phyloP scores from a whole-genome alignment of 2,329 filamentous ascomycete species.

The Sarocladiaceae sp. region DNA sequence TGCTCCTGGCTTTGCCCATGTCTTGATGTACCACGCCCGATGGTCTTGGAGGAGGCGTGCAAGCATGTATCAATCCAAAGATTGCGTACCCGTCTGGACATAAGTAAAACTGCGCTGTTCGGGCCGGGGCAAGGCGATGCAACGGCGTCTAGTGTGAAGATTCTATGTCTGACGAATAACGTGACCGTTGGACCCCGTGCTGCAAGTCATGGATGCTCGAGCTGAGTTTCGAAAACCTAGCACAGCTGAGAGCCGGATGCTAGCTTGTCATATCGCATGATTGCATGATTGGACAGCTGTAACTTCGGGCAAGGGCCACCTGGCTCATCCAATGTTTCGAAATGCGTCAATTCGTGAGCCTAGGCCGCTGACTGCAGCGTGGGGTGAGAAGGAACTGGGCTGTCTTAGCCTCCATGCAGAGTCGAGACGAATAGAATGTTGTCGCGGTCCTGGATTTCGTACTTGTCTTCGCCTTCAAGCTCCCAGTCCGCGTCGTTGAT shows the following conservation, averaged over 20 bases:
- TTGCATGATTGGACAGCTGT: conserved; percentile 6
- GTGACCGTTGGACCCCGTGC: conserved; percentile 2
- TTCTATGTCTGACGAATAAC: neutral
- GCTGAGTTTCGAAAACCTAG: neutral
- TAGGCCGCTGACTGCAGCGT: neutral
- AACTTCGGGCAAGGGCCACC: neutral
- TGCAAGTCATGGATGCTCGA: neutral
- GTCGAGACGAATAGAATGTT: conserved; percentile 96
- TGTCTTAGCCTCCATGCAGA: conserved; percentile 75
- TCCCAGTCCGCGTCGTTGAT: conserved; percentile 99
- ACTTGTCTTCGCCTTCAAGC: conserved; percentile 88
- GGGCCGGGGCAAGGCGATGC: neutral
- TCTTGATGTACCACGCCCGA: too few species aligned
- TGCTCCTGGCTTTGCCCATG: too few species aligned
- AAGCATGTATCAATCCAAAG: neutral
- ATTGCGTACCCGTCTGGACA: too few species aligned
- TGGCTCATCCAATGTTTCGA: neutral
- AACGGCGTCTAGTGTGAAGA: conserved; percentile 6
- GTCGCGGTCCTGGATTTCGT: conserved; percentile 77
- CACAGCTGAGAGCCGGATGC: neutral
- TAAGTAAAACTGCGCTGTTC: too few species aligned
- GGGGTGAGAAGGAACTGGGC: neutral
- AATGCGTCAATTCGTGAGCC: neutral
- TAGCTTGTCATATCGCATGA: neutral
- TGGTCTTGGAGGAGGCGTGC: too few species aligned